Conservation (phyloP, 306 rosid genomes). For the Vachellia pachyceras region DNA sequence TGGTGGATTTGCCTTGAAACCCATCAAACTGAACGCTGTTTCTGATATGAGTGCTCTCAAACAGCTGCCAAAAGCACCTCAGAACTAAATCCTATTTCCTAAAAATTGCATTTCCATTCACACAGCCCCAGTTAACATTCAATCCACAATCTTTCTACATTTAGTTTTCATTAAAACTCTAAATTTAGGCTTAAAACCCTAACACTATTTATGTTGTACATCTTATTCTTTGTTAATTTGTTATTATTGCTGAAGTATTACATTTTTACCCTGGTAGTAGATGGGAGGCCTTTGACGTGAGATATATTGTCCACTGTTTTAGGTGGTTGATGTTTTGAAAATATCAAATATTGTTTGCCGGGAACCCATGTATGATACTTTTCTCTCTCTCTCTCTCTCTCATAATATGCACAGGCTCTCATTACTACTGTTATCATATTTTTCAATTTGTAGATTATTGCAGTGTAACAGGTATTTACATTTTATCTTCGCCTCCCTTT, state of each 20-base stretch:
- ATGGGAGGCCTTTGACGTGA: neutral
- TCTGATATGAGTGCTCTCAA: neutral
- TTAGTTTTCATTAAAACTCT: neutral
- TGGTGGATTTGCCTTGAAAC: neutral
- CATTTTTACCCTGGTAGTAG: neutral
- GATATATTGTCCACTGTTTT: neutral
- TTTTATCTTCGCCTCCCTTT: neutral
- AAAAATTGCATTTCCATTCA: neutral
- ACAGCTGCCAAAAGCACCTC: neutral
- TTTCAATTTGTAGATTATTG: constrained; percentile 24
- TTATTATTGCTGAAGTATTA: neutral
- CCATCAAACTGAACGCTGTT: neutral
- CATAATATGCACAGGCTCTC: neutral
- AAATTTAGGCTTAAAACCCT: neutral
- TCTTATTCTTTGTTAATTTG: neutral
- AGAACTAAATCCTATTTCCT: neutral
- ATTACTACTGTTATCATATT: neutral
- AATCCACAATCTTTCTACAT: neutral
- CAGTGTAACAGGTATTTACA: constrained; percentile 20
- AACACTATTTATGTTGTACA: neutral
- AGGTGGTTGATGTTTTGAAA: constrained; percentile 14
- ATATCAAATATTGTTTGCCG: neutral
- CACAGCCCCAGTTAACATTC: neutral
- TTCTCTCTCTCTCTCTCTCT: neutral
- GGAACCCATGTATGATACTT: neutral